Base-by-base conservation (phyloP, 805 yeast genomes). In the Kuraishia molischiana region DNA sequence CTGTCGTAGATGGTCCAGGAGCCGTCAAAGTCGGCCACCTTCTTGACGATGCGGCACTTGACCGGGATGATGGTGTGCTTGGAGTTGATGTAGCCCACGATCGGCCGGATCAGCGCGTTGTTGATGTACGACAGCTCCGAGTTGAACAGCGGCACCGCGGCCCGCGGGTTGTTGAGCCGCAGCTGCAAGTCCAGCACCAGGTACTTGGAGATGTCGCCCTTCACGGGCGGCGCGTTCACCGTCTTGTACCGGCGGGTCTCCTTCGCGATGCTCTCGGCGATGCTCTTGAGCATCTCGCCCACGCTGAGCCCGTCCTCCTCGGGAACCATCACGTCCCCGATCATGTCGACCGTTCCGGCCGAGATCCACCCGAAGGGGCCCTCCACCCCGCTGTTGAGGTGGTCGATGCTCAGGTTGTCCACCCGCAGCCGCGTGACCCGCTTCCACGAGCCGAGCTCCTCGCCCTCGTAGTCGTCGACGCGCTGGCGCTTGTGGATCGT, bases 331-430 rank as follows among this genome's bases (percentile, higher is more conserved):
- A 90, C 76, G 52, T 92, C 97, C 5, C 96, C 97, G 44, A 85
- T 63, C 79, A 92, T 80, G 57, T 92, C 97, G 18, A 90, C 97
- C 37, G 77, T 77, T 11, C 99, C 98, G 43, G 74, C 71, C 4
- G 85, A 77, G 39, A 92, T 90, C 99, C 99, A 92, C 5, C 97
- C 97, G 58, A 92, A 86, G 10, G 97, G 95, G 0, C 99, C 98
- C 38, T 79, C 78, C 40, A 85, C 71, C 0, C 97, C 97, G 1
- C 85, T 74, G 53, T 92, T 92, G 41, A 92, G 61, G 58, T 92
- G 97, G 47, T 90, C 95, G 29, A 92, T 72, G 51, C 77, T 79
- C 39, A 92, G 71, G 21, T 86, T 78, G 53, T 92, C 97, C 28
- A 89, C 80, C 36, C 97, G 64, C 43, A 86, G 67, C 32, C 96